Evolutionary conservation across 169 alveolate genomes (phyloP), one percentile per base, ranked within the genome.

Genomic region (Cryptosporidium parvum): DNA sequence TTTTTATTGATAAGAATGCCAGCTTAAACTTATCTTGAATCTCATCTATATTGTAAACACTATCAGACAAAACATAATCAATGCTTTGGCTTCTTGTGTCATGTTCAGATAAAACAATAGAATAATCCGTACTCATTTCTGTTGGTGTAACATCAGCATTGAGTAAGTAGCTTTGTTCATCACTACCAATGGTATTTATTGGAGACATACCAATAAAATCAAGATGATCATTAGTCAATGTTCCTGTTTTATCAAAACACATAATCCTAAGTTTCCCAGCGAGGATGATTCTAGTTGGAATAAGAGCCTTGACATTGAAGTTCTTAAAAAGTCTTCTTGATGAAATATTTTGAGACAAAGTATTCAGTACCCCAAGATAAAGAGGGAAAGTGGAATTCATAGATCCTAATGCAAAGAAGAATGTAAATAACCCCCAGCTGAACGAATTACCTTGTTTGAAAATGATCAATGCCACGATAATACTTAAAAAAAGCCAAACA

Each of bases 241-340:
- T 98, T 12, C 99, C 99, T 23, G 99, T 98, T 93, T 98, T 98
- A 92, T 98, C 99, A 92, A 98, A 98, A 65, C 98, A 97, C 92
- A 97, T 93, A 56, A 97, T 93, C 42, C 98, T 92, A 8, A 98
- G 96, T 89, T 97, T 97, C 10, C 99, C 99, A 61, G 99, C 97
- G 2, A 97, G 94, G 75, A 98, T 98, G 18, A 98, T 96, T 62
- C 99, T 93, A 12, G 98, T 97, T 6, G 99, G 99, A n/a, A 97
- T 97, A 1, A 97, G 96, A 70, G 99, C 97, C 73, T 93, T 93
- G 18, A 98, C 95, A 67, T 93, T 69, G 61, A 95, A 94, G 26
- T 94, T 94, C 85, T 94, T 93, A 61, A 94, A 93, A 48, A 97
- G 95, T 67, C 99, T 95, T 42, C 91, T 91, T 26, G 98, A 91